Evolutionary conservation across 257 asterid genomes (phyloP), one percentile per base, ranked within the genome.

Genomic region (Vinca minor): DNA sequence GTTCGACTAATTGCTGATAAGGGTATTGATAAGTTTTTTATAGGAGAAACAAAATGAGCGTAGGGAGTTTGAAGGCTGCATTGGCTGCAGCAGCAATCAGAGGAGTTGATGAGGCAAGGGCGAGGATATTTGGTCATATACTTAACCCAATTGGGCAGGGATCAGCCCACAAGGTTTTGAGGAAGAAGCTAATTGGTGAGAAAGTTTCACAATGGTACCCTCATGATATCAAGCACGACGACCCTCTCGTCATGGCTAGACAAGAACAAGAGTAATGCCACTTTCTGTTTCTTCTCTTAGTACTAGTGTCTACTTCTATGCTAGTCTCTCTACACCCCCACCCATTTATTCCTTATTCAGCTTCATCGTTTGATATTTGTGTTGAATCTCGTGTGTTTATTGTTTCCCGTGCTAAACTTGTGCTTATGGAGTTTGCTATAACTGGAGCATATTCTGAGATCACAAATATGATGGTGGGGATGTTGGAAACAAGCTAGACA

Each of bases 161-260:
- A 71, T 92, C 98, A 50, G 59, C 95, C 34, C 96, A 92, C 76
- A 92, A 92, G 72, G 50, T 92, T 34, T 72, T 92, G 47, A 86
- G 95, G 46, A 92, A 89, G 82, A 92, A 92, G 80, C 89, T 92
- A n/a, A 85, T 92, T 10, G 96, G 98, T 25, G 91, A 89, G 21
- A 89, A 85, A 79, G 86, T 89, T 9, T 81, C 95, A 0, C 71
- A 75, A 5, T 92, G 98, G 96, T 92, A 92, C 70, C 96, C 96
- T 15, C 73, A 83, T 36, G 96, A 92, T 69, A 74, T 84, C 68
- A 78, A 73, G 71, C 79, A 78, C 72, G 93, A 83, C 36, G 91
- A 92, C 67, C 96, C 96, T 35, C 76, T 70, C 20, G 59, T 85
- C 74, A 64, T 85, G 85, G 91, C 85, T 61, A 84, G 75, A 15